Percentiles rank a stretch among this genome's conserved stretches.
These are phyloP conservation scores for Colletotrichum sp. DNA, from an alignment of 2,329 filamentous ascomycete species.

Conservation along the genomic window DNA sequence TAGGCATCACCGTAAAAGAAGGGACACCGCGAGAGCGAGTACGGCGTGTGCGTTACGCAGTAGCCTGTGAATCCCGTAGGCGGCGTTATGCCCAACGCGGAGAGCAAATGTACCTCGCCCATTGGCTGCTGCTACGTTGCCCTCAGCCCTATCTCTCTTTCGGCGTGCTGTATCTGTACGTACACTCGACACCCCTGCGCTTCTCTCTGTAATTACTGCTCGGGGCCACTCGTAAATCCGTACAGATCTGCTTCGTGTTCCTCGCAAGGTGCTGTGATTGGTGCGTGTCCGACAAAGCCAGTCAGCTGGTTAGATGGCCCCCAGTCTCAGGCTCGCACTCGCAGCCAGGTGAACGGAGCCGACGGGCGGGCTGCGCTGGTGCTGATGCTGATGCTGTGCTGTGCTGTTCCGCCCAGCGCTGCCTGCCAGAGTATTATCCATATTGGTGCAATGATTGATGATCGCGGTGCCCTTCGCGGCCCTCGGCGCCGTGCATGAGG, in stretches of 20 bases:
- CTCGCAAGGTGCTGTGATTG: slow-evolving; percentile 9
- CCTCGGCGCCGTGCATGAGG: background rate
- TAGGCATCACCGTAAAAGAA: slow-evolving; percentile 8
- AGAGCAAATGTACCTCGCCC: background rate
- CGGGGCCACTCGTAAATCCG: slow-evolving; percentile 17
- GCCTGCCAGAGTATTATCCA: background rate
- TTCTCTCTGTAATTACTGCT: background rate
- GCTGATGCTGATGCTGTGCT: background rate
- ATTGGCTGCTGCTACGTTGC: slow-evolving; percentile 8
- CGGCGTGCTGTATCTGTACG: background rate
- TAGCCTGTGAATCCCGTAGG: background rate
- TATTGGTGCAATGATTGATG: background rate
- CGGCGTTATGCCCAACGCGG: slow-evolving; percentile 12
- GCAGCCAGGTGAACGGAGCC: slow-evolving; percentile 9
- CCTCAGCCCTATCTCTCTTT: slow-evolving; percentile 7
- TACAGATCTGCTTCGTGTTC: background rate
- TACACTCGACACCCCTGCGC: background rate
- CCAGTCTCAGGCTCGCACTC: slow-evolving; percentile 10
- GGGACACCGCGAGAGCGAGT: background rate
- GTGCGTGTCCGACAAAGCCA: slow-evolving; percentile 6
- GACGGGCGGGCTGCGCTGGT: slow-evolving; percentile 10
- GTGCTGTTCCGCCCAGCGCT: background rate
- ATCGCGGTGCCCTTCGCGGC: background rate
- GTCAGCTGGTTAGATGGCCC: slow-evolving; percentile 2
- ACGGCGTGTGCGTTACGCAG: background rate